Conservation (phyloP, 1,284 basidiomycete genomes). For the Papiliotrema flavescens region DNA sequence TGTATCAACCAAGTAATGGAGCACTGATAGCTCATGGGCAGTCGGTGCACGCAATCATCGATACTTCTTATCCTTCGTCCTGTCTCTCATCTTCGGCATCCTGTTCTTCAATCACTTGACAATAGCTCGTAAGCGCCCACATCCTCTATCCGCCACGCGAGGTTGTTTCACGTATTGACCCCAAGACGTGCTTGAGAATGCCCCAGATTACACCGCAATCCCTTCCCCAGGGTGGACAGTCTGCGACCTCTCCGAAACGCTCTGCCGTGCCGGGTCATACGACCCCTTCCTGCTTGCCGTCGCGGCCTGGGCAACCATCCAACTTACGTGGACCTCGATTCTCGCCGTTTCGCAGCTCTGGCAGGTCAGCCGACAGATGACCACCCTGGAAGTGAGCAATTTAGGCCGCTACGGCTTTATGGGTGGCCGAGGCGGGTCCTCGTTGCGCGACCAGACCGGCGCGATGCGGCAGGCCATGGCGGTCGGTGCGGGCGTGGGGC, state of each 20-base stretch:
- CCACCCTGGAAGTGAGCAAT: constrained; percentile 92
- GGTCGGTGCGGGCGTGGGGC: constrained; percentile 41
- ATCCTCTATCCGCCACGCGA: neutral
- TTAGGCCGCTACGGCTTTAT: constrained; percentile 93
- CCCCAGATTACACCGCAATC: constrained; percentile 48
- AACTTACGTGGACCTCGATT: constrained; percentile 87
- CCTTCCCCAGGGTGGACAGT: constrained; percentile 51
- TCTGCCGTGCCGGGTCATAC: constrained; percentile 62
- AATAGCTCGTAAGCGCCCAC: constrained; percentile 64
- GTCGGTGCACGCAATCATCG: constrained; percentile 95
- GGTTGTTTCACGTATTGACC: neutral
- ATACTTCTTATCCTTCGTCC: constrained; percentile 87
- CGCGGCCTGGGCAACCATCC: constrained; percentile 78
- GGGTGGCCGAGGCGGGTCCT: constrained; percentile 75
- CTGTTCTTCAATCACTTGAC: constrained; percentile 75
- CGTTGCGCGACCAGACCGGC: constrained; percentile 46
- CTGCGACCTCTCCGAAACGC: constrained; percentile 64
- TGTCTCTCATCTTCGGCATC: constrained; percentile 77
- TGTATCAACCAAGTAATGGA: too few relatives aligned
- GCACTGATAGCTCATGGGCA: constrained; percentile 34
- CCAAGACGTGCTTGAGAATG: constrained; percentile 46
- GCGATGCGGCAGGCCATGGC: constrained; percentile 37
- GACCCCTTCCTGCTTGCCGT: constrained; percentile 84
- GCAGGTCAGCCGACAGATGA: constrained; percentile 93
- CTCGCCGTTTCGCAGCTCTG: constrained; percentile 81